These are phyloP conservation scores for Pseudohalonectria lignicola DNA, from an alignment of 2,329 filamentous ascomycete genomes.

Conservation along the genomic window DNA sequence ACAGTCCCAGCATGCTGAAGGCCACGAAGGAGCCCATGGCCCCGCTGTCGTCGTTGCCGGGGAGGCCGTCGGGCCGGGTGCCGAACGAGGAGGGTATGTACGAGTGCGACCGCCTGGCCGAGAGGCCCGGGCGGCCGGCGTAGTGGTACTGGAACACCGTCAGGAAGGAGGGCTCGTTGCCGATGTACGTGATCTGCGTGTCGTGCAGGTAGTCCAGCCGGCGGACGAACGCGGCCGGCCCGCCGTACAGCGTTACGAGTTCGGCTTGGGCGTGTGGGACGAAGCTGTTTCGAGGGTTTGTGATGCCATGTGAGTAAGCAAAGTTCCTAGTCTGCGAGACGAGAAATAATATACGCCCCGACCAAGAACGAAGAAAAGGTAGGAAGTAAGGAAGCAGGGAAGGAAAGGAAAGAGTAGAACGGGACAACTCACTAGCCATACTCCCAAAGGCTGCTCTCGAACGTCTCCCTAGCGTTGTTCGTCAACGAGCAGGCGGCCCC, in stretches of 20 bases:
- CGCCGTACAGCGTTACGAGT: slow-evolving; percentile 50
- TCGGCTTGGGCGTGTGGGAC: slow-evolving; percentile 41
- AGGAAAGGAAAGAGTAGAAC: accelerated
- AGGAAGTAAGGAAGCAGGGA: too few relatives aligned
- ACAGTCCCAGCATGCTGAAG: slow-evolving; percentile 59
- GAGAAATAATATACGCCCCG: too few relatives aligned
- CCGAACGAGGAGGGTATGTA: slow-evolving; percentile 58
- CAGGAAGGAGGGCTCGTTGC: slow-evolving; percentile 51
- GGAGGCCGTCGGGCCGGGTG: slow-evolving; percentile 45
- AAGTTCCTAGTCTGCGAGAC: too few relatives aligned
- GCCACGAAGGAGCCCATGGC: slow-evolving; percentile 60
- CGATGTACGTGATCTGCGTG: slow-evolving; percentile 52
- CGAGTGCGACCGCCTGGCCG: slow-evolving; percentile 42
- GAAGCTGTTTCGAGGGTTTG: slow-evolving; percentile 20
- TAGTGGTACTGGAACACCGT: slow-evolving; percentile 62
- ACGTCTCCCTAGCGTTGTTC: slow-evolving; percentile 54
- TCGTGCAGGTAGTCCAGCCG: slow-evolving; percentile 57
- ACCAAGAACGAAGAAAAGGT: too few relatives aligned
- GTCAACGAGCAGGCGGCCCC: slow-evolving; percentile 51
- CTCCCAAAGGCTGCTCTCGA: slow-evolving; percentile 62
- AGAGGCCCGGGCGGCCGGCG: slow-evolving; percentile 48
- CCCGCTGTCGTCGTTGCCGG: slow-evolving; percentile 61
- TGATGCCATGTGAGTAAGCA: neutral
- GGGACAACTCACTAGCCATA: slow-evolving; percentile 49
- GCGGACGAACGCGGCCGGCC: slow-evolving; percentile 40